Evolutionary conservation across 352 stramenopile genomes (phyloP).

Genomic region (Aphanomyces euteiches): DNA sequence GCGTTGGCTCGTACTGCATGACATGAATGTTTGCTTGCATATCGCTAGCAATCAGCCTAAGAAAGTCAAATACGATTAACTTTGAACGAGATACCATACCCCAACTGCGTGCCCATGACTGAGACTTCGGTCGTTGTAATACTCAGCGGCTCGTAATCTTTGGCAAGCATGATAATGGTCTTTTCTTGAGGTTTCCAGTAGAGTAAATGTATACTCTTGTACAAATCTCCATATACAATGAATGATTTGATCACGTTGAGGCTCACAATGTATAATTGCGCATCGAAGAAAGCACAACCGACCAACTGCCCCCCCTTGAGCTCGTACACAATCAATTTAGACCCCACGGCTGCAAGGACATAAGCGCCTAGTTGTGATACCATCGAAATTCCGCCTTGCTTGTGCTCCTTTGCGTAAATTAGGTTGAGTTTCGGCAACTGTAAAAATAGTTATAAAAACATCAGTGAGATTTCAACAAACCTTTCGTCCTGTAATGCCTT

Average conservation of each 20-base stretch:
- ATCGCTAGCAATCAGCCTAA: constrained; percentile 59
- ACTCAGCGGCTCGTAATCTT: constrained; percentile 80
- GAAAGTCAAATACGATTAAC: neutral
- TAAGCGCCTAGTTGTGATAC: constrained; percentile 75
- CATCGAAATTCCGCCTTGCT: constrained; percentile 74
- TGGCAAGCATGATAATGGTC: constrained; percentile 72
- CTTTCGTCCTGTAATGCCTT: constrained; percentile 66
- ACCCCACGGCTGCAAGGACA: constrained; percentile 77
- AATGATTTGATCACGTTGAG: constrained; percentile 74
- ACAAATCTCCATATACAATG: constrained; percentile 83
- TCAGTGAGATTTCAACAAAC: constrained; percentile 32
- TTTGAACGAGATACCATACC: constrained; percentile 13
- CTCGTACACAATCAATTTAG: constrained; percentile 86
- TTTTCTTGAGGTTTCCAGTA: constrained; percentile 81
- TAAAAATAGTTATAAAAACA: neutral
- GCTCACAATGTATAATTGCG: constrained; percentile 84
- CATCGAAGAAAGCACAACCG: constrained; percentile 83
- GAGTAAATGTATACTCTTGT: constrained; percentile 86
- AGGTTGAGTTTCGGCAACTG: constrained; percentile 59
- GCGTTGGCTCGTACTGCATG: constrained; percentile 79
- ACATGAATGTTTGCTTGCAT: constrained; percentile 85
- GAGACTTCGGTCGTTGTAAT: constrained; percentile 81
- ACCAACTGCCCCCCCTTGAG: constrained; percentile 86
- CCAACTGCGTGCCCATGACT: constrained; percentile 67
- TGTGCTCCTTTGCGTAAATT: constrained; percentile 84